Evolutionary conservation across 768 basidiomycete species (phyloP), one percentile per base, ranked within the genome.

Genomic region (Pleurotus ostreatus): DNA sequence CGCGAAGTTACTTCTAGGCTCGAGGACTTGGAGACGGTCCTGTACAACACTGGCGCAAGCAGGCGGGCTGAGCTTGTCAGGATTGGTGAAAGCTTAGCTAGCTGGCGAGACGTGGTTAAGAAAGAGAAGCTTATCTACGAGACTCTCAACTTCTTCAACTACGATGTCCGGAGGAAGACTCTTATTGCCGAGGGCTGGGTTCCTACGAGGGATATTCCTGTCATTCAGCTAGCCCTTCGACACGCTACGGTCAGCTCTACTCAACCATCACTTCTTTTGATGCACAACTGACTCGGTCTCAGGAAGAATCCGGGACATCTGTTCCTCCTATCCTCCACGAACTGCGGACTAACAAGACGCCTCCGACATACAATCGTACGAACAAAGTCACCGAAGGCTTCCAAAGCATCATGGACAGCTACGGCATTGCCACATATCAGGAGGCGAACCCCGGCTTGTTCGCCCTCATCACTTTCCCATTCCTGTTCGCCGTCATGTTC

Each of bases 401-500:
- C 82, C 97, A 99, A 72, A 83, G 90, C 38, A 95, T 99, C 72
- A 97, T 99, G 86, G 97, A 99, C 70, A 88, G 89, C 49, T 99
- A 99, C 66, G 97, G 96, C 65, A 85, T 92, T 51, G 91, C 94
- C 12, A 86, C 83, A 1, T 98, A 99, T 68, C 92, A 98, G 68
- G 97, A 99, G 71, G 86, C 94, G 68, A 98, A 98, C 68, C 96
- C 97, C 16, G 97, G 95, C 54, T 73, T 98, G 25, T 96, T 96
- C 70, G 93, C 92, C 0, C 76, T 92, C 62, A 76, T 89, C 62
- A 97, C 94, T 1, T 97, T 97, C 84, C 97, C 97, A 0, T 98
- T 99, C 84, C 73, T 99, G 62, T 99, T 98, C 65, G 96, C 94
- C 4, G 92, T 99, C 74, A 99, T 99, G 97, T 99, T 99, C 68